phyloP scores from a whole-genome alignment of 1,284 basidiomycete species.

The Leccinum colubrinum region DNA sequence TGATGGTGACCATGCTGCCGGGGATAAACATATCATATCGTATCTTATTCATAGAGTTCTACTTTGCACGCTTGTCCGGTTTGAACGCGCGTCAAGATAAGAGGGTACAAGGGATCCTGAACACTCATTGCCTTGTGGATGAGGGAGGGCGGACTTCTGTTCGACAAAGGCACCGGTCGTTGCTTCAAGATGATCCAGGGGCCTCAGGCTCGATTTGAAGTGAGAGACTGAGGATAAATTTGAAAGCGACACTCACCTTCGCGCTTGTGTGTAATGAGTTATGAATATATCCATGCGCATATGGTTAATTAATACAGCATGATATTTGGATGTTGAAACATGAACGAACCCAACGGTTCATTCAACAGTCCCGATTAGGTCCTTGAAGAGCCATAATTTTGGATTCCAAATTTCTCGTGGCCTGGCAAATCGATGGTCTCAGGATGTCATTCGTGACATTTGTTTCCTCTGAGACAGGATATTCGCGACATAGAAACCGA shows the following conservation, averaged over 20 bases:
- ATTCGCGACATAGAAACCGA: not conserved
- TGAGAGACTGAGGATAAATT: slow-evolving; percentile 4
- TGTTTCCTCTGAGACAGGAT: not conserved
- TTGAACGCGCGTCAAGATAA: slow-evolving; percentile 37
- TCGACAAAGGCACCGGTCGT: slow-evolving; percentile 61
- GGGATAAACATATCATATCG: slow-evolving; percentile 1
- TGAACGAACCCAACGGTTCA: no score
- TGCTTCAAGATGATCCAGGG: slow-evolving; percentile 45
- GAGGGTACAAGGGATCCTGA: not conserved
- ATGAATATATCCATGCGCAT: slow-evolving; percentile 1
- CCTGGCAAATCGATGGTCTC: not conserved
- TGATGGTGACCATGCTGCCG: not conserved
- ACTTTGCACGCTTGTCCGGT: slow-evolving; percentile 55
- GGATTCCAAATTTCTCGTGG: not conserved
- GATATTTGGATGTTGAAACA: no score
- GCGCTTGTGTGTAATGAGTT: slow-evolving; percentile 62
- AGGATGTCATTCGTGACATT: not conserved
- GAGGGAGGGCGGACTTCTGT: slow-evolving; percentile 55
- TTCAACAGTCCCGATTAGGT: no score
- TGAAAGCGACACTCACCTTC: slow-evolving; percentile 41
- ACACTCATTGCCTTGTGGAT: slow-evolving; percentile 69
- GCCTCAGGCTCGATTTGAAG: slow-evolving; percentile 56
- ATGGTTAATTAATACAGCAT: not conserved
- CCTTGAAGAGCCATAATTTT: no score
- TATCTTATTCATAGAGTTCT: slow-evolving; percentile 45